These are phyloP conservation scores for Myxozyma neotropica DNA, from an alignment of 805 yeast genomes.

Conservation along the genomic window DNA sequence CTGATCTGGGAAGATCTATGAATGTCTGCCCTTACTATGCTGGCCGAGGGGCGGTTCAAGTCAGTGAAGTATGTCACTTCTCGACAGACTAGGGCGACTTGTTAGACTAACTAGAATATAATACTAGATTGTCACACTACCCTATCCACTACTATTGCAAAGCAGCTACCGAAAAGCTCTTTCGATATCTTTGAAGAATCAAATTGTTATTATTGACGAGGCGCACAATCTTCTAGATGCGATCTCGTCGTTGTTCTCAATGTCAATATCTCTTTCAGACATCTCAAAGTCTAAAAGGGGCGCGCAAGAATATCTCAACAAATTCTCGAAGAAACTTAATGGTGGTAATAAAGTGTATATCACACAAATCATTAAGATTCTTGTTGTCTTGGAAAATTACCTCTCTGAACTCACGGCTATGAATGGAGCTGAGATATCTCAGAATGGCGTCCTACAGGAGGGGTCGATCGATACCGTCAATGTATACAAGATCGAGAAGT, in stretches of 20 bases:
- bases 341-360: constrained; percentile 72
- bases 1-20: constrained; percentile 56
- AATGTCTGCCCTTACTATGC: constrained; percentile 83
- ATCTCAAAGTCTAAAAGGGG: constrained; percentile 52
- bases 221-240: constrained; percentile 88
- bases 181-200: constrained; percentile 58
- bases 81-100: too few relatives aligned
- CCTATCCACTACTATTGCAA: constrained; percentile 77
- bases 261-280: constrained; percentile 55
- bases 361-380: constrained; percentile 60
- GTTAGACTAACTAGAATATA: too few relatives aligned
- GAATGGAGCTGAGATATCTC: constrained; percentile 56
- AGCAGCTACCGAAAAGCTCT: constrained; percentile 60
- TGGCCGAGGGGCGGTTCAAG: constrained; percentile 55
- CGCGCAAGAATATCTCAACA: constrained; percentile 56
- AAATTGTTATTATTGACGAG: constrained; percentile 83
- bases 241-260: constrained; percentile 68
- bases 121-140: constrained; percentile 71
- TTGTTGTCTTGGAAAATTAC: constrained; percentile 50
- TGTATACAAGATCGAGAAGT: constrained; percentile 64
- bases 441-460: constrained; percentile 56
- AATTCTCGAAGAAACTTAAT: constrained; percentile 66
- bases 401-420: constrained; percentile 29
- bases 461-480: constrained; percentile 73
- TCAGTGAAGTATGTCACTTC: constrained; percentile 54